Evolutionary conservation across 768 basidiomycete genomes (phyloP).

Genomic region (Tremella yokohamensis): DNA sequence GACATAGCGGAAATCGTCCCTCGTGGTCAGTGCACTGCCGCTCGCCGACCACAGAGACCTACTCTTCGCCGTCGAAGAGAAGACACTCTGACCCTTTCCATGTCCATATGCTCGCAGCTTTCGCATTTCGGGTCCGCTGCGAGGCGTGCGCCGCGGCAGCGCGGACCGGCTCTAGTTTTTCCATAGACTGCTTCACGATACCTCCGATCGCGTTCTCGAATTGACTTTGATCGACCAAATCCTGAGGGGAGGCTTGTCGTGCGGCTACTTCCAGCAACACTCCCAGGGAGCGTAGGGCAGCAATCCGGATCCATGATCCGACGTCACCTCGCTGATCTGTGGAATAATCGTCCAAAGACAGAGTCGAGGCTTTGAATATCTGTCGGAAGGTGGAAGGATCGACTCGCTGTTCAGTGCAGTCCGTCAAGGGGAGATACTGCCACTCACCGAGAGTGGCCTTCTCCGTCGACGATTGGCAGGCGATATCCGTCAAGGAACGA

Average conservation of each 20-base stretch:
- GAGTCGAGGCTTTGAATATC: constrained; percentile 56
- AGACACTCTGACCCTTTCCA: constrained; percentile 15
- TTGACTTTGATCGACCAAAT: constrained; percentile 1
- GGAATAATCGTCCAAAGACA: constrained; percentile 83
- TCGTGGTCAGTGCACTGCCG: constrained; percentile 1
- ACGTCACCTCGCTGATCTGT: constrained; percentile 94
- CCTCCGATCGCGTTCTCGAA: constrained; percentile 53
- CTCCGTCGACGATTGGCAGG: neutral
- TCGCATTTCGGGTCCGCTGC: constrained; percentile 8
- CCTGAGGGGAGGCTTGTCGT: neutral
- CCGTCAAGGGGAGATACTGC: neutral
- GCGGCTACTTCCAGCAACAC: constrained; percentile 9
- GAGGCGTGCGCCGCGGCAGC: constrained; percentile 60
- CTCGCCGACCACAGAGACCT: too few species aligned
- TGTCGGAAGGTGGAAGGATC: constrained; percentile 6
- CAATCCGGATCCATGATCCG: constrained; percentile 88
- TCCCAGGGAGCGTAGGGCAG: constrained; percentile 64
- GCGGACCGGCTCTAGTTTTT: constrained; percentile 85
- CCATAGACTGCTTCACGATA: constrained; percentile 82
- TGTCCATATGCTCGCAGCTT: constrained; percentile 14
- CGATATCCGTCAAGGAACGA: constrained; percentile 26
- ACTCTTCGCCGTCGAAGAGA: neutral
- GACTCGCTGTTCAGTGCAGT: neutral
- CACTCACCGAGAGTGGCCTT: constrained; percentile 17
- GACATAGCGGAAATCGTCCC: constrained; percentile 29